Evolutionary conservation across 805 yeast species (phyloP).

Genomic region (Tanozyma kutaoensis): DNA sequence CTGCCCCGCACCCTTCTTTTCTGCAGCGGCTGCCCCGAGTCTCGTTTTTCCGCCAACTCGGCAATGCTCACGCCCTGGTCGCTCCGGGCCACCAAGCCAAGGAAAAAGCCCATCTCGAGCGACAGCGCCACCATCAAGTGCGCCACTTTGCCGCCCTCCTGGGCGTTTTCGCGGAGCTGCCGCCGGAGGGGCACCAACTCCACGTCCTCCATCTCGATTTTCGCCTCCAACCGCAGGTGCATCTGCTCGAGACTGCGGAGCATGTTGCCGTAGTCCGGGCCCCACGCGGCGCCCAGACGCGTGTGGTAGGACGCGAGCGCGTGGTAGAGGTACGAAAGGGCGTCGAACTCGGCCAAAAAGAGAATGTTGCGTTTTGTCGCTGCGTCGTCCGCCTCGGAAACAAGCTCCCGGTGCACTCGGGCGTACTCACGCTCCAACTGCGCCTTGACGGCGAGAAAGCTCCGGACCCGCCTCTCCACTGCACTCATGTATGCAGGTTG

Average conservation of each 20-base stretch:
- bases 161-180: constrained; percentile 15
- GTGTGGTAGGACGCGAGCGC: constrained; percentile 14
- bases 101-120: no score
- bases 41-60: no score
- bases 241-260: background rate
- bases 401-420: background rate
- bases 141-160: constrained; percentile 17
- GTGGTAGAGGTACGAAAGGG: constrained; percentile 11
- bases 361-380: background rate
- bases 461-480: constrained; percentile 4
- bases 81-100: no score
- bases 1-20: no score
- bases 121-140: no score
- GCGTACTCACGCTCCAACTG: constrained; percentile 4
- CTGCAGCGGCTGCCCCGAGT: no score
- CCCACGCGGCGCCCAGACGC: constrained; percentile 6
- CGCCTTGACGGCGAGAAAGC: constrained; percentile 2
- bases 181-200: constrained; percentile 15
- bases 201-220: background rate
- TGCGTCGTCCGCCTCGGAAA: background rate
- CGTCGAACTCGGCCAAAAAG: constrained; percentile 12
- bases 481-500: constrained; percentile 4
- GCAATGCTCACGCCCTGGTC: no score
- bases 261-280: constrained; percentile 4
- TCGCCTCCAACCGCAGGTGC: background rate